Percentiles rank a stretch among this genome's conserved stretches.
phyloP scores from a whole-genome alignment of 176 grass and related monocot genomes.

The Aegilops sharonensis region DNA sequence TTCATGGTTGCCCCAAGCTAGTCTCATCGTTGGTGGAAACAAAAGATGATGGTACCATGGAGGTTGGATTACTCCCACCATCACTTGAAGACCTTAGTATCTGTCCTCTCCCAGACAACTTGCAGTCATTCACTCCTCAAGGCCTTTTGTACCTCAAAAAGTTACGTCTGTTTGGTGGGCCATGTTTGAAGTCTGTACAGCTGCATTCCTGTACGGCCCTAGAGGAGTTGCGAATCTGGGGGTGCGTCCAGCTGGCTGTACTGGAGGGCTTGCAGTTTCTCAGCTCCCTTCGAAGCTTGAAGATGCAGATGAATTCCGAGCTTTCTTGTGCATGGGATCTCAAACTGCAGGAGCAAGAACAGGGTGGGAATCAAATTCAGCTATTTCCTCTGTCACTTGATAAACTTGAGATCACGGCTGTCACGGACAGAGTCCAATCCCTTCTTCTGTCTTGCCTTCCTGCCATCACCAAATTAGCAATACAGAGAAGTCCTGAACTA shows the following conservation, averaged over 20 bases:
- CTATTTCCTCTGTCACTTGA: neutral
- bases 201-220: constrained; percentile 1
- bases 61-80: neutral
- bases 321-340: neutral
- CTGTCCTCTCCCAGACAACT: neutral
- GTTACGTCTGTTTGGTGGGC: too few species aligned
- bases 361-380: neutral
- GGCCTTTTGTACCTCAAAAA: neutral
- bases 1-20: neutral
- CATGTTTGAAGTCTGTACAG: neutral
- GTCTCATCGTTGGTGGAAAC: neutral
- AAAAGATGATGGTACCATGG: neutral
- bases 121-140: neutral
- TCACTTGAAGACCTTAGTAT: neutral
- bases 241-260: neutral
- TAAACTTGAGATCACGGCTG: neutral
- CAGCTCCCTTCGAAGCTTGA: neutral
- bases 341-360: neutral
- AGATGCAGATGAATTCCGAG: neutral
- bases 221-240: fast-evolving
- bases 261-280: constrained; percentile 28
- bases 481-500: neutral
- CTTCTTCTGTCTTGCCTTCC: neutral
- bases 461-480: neutral
- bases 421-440: neutral